These are phyloP conservation scores for Apiotrichum laibachii DNA, from an alignment of 1,284 basidiomycete genomes.

Conservation along the genomic window DNA sequence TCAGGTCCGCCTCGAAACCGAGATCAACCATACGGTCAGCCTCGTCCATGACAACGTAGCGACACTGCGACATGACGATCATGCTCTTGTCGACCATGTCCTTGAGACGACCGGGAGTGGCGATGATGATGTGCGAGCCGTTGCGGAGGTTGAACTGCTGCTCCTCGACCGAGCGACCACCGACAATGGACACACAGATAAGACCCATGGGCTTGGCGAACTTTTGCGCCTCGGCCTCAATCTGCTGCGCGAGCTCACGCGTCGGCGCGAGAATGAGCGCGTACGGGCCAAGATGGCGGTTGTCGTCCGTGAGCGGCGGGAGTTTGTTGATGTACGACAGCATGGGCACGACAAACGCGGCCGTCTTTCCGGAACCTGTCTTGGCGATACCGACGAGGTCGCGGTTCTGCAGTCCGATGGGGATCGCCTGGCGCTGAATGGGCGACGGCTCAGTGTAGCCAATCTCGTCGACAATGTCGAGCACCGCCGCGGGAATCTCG, in stretches of 20 bases:
- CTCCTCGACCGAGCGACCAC: conserved; percentile 90
- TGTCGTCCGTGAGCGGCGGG: conserved; percentile 83
- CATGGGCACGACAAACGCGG: conserved; percentile 99
- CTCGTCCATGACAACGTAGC: conserved; percentile 99
- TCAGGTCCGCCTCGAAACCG: conserved; percentile 91
- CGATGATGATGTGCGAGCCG: conserved; percentile 96
- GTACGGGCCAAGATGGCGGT: conserved; percentile 87
- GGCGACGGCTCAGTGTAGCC: conserved; percentile 96
- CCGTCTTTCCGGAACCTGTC: conserved; percentile 98
- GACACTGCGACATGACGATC: conserved; percentile 90
- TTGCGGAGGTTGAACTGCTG: conserved; percentile 94
- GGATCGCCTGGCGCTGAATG: conserved; percentile 97
- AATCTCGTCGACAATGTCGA: conserved; percentile 80
- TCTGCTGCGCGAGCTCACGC: conserved; percentile 99
- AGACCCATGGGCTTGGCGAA: conserved; percentile 85
- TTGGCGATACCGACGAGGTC: conserved; percentile 98
- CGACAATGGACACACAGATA: conserved; percentile 93
- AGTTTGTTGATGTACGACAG: conserved; percentile 85
- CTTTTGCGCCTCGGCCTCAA: conserved; percentile 86
- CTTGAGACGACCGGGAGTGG: conserved; percentile 94
- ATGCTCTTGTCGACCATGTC: conserved; percentile 96
- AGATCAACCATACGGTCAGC: conserved; percentile 98
- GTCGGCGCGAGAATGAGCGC: conserved; percentile 84
- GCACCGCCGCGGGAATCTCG: conserved; percentile 70
- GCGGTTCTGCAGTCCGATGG: conserved; percentile 90